Base-by-base conservation (phyloP, 345 rosid species). In the Hypericum perforatum region DNA sequence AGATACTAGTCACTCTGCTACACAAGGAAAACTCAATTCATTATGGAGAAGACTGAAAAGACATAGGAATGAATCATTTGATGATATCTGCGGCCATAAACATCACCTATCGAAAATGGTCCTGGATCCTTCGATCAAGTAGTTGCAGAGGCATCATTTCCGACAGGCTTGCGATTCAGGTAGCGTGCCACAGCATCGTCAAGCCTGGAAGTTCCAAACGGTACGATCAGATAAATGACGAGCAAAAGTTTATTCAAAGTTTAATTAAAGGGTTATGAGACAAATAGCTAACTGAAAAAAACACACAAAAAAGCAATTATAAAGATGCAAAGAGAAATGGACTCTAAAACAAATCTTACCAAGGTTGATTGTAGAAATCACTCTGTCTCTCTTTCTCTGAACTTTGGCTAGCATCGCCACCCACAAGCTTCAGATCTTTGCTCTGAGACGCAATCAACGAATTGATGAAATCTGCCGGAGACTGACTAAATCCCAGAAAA, bases 401-500 rank as follows among this genome's bases (percentile, higher is more conserved):
- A 51, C 38, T 63, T 45, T 52, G 54, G 52, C 63, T 68, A 8
- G 76, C 70, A 48, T 80, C 82, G 39, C 78, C 86, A 41, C 75
- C 73, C 41, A 70, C 51, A 43, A 77, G 68, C 71, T 74, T 75
- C 57, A 80, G 70, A 73, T 80, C 86, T 61, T 72, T 77, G 65
- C 75, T 64, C 63, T 80, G 86, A 22, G 82, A 77, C 58, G 80
- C 67, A 58, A 70, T 68, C 52, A 80, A 61, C 32, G 73, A 43
- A 63, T 72, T 70, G 59, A 77, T 67, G 62, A 80, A 75, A 56
- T 75, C 82, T 45, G 64, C 82, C 4, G 82, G 86, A 56, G 82
- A 80, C 64, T 70, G 80, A 59, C 86, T 77, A 58, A 77, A 75
- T 49, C 76, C 76, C 56, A 69, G 77, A 67, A 79, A 79, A 73